These are phyloP conservation scores for Schrenkiella parvula DNA, from an alignment of 345 rosid species.

Conservation along the genomic window DNA sequence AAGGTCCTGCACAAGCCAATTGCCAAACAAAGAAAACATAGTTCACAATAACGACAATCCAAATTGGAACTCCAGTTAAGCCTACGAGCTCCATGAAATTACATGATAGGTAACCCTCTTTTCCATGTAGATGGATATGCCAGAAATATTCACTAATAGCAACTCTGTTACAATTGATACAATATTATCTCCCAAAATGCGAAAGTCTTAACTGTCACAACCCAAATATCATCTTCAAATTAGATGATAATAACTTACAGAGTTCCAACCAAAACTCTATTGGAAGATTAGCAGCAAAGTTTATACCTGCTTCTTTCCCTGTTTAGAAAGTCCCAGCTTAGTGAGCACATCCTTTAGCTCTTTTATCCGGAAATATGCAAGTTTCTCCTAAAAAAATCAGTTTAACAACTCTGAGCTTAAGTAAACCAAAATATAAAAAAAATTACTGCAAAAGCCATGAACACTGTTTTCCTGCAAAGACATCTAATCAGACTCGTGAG, in stretches of 20 bases:
- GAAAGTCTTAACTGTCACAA: background rate
- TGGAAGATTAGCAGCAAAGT: background rate
- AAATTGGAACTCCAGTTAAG: background rate
- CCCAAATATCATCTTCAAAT: background rate
- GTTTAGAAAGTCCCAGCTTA: slow-evolving; percentile 83
- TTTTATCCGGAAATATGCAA: slow-evolving; percentile 77
- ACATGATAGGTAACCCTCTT: background rate
- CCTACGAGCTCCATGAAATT: background rate
- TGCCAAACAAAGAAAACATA: background rate
- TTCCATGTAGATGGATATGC: background rate
- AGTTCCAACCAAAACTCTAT: background rate
- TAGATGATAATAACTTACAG: background rate
- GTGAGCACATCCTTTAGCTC: slow-evolving; percentile 93
- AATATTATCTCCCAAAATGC: background rate
- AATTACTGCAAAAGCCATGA: background rate
- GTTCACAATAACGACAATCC: background rate
- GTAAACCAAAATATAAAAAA: background rate
- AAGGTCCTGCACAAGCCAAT: slow-evolving; percentile 59
- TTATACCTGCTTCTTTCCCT: slow-evolving; percentile 92
- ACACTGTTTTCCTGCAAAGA: background rate
- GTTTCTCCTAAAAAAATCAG: slow-evolving; percentile 55
- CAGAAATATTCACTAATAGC: background rate
- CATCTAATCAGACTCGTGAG: background rate
- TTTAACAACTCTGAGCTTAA: background rate
- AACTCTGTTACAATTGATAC: background rate